phyloP scores from a whole-genome alignment of 805 yeast genomes.

The Pichia occidentalis region DNA sequence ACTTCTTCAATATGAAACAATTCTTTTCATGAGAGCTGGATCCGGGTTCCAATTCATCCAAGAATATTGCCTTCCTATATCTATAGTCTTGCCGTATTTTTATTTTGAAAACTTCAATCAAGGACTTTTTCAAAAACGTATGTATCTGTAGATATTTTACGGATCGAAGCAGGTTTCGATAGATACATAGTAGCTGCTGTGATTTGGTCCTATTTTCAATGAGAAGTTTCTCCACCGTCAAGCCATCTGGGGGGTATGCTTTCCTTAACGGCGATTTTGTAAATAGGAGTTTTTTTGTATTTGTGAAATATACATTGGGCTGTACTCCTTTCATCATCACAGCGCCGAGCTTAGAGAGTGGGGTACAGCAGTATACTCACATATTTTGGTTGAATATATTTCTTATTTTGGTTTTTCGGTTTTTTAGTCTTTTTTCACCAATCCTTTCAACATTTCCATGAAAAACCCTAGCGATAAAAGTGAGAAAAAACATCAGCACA shows the following conservation, averaged over 20 bases:
- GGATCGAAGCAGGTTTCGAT: constrained; percentile 21
- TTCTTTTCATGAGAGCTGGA: too few species aligned
- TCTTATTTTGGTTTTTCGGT: too few species aligned
- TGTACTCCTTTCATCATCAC: constrained; percentile 6
- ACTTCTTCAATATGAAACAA: constrained; percentile 13
- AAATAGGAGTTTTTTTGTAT: constrained; percentile 9
- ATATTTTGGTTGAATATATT: too few species aligned
- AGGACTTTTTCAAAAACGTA: constrained; percentile 7
- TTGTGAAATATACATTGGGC: neutral
- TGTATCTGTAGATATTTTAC: constrained; percentile 12
- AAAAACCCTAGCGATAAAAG: too few species aligned
- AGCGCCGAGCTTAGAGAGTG: too few species aligned
- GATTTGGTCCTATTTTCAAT: constrained; percentile 3
- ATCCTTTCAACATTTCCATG: too few species aligned
- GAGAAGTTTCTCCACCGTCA: constrained; percentile 13
- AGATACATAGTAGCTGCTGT: constrained; percentile 13
- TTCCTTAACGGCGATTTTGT: constrained; percentile 14
- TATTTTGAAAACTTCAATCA: constrained; percentile 15
- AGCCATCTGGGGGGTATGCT: constrained; percentile 21
- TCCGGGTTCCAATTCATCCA: too few species aligned
- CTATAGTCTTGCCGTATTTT: constrained; percentile 22
- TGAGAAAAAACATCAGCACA: too few species aligned
- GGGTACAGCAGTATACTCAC: too few species aligned
- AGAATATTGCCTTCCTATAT: constrained; percentile 12
- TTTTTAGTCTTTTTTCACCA: too few species aligned